Evolutionary conservation across 352 stramenopile species (phyloP).

Genomic region (Globisporangium cederbergense): DNA sequence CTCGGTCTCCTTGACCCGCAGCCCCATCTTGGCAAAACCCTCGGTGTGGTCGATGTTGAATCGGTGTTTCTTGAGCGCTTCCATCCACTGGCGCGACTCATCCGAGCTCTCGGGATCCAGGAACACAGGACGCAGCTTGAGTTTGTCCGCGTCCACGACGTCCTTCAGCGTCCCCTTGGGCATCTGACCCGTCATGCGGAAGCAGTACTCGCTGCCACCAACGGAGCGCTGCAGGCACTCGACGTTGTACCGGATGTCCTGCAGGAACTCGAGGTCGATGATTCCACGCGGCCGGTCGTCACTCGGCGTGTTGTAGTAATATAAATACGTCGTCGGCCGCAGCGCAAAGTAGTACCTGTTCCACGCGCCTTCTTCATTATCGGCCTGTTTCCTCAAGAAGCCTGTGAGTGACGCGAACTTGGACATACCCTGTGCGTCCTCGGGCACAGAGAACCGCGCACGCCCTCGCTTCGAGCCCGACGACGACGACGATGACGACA

Average conservation of each 20-base stretch:
- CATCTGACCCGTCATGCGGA: constrained; percentile 69
- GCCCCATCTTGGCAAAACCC: constrained; percentile 31
- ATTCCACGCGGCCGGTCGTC: constrained; percentile 68
- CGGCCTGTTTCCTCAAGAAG: constrained; percentile 70
- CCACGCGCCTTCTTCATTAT: constrained; percentile 76
- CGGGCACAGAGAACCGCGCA: constrained; percentile 54
- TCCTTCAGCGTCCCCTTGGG: constrained; percentile 28
- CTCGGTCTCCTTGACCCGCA: constrained; percentile 39
- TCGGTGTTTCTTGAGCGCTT: constrained; percentile 59
- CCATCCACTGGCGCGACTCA: constrained; percentile 66
- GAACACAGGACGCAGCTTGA: constrained; percentile 62
- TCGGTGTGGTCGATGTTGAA: constrained; percentile 54
- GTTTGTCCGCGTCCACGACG: constrained; percentile 22
- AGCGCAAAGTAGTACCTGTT: constrained; percentile 83
- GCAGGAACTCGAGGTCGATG: constrained; percentile 78
- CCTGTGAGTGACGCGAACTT: constrained; percentile 51
- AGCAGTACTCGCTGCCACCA: constrained; percentile 55
- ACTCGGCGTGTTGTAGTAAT: constrained; percentile 73
- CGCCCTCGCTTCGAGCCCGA: constrained; percentile 35
- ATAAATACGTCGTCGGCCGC: constrained; percentile 71
- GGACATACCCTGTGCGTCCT: constrained; percentile 39
- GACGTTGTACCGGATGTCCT: constrained; percentile 68
- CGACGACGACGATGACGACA: constrained; percentile 5
- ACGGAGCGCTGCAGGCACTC: constrained; percentile 76
- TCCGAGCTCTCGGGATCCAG: constrained; percentile 50